Base-by-base conservation (phyloP, 768 basidiomycete genomes). In the Leccinum imitatum region DNA sequence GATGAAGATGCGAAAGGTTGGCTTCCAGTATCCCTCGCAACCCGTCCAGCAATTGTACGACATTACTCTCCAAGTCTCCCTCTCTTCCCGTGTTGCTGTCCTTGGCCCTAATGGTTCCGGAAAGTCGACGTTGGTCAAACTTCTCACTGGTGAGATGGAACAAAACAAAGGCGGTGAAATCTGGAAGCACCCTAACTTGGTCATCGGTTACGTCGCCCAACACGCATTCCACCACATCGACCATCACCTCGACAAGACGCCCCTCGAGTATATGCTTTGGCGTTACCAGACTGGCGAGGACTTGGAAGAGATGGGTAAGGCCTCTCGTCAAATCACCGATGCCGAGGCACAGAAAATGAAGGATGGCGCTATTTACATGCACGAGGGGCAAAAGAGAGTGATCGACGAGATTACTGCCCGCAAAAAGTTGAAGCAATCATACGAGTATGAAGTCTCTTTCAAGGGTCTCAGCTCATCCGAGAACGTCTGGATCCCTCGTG, bases 141-240 rank as follows among this genome's bases (percentile, higher is more conserved):
- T 98, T 58, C 87, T 98, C 73, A 96, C 93, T 63, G 95, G 95
- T 65, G 95, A 98, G 76, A 90, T 91, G 84, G 95, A 98, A 78
- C 83, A 91, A 64, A 97, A 97, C 86, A 90, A 87, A 80, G 92
- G 92, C 63, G 95, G 95, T 83, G 93, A 95, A 78, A 88, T 90
- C 78, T 98, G 95, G 95, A 98, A 95, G 82, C 95, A 98, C 81
- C 95, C 95, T 63, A 98, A 98, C 85, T 84, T 98, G 86, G 95
- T 98, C 79, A 96, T 98, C 64, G 95, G 95, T 72, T 98, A 98
- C 80, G 95, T 98, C 66, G 95, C 95, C 46, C 95, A 98, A 78
- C 95, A 98, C 78, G 95, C 95, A 62, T 98, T 98, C 95, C 95
- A 98, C 83, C 95, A 98, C 77, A 98, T 98, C 72, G 95, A 98